A percentile compares a stretch with the other conserved stretches of the same genome.
Evolutionary conservation across 169 alveolate species (phyloP).

Genomic region (Plasmodium gaboni): DNA sequence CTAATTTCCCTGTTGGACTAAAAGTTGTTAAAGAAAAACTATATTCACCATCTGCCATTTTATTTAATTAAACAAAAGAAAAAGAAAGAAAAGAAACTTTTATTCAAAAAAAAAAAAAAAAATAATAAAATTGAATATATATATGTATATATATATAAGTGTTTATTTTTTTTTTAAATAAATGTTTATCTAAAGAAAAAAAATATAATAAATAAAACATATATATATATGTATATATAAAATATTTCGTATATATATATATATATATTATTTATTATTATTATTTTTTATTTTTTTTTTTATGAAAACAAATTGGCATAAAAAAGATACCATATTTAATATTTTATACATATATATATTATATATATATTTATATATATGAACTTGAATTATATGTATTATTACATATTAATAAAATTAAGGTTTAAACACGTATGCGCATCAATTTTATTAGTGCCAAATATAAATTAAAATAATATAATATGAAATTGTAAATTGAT

Average conservation of each 20-base stretch:
- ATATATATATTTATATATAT: no score
- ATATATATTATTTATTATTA: not conserved
- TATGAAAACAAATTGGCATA: no score
- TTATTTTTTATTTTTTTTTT: no score
- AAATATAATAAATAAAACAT: not conserved
- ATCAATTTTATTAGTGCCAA: no score
- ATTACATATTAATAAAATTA: no score
- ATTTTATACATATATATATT: no score
- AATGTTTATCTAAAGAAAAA: not conserved
- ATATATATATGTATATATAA: not conserved
- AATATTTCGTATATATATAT: not conserved
- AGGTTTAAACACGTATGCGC: no score
- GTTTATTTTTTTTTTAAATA: not conserved
- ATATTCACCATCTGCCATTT: constrained; percentile 91
- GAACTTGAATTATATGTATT: no score
- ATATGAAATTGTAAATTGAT: no score
- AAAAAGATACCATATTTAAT: no score
- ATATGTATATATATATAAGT: not conserved
- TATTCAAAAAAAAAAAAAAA: constrained; percentile 5
- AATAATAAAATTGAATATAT: not conserved
- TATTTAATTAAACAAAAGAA: not conserved
- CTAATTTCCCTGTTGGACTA: constrained; percentile 97
- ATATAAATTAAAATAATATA: no score
- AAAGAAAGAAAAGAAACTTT: not conserved
- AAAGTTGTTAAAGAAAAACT: constrained; percentile 96